Base-by-base conservation (phyloP, 2,329 filamentous ascomycete species). In the Colletotrichum echinochloae region DNA sequence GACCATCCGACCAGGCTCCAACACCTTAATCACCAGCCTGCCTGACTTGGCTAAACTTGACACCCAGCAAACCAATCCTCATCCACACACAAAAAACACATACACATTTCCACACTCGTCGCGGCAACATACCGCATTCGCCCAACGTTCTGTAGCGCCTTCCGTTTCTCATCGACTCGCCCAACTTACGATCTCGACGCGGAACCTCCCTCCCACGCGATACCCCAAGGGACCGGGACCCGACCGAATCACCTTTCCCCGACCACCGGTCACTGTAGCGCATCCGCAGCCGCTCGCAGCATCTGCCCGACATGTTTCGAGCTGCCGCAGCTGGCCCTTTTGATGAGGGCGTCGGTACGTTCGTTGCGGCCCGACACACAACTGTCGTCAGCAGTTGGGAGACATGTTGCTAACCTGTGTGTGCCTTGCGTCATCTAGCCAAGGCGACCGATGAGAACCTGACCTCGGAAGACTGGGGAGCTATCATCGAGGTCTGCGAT, bases 401-500 rank as follows among this genome's bases (percentile, higher is more conserved):
- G 11, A 39, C 16, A n/a, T 1, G 1, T 51, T 30, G 67, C 67
- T 65, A 44, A 59, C 55, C 23, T 56, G 18, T 9, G 3, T 14
- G 5, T 9, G 7, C 14, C 59, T 30, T 67, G 30, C 39, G 28
- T 49, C 51, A 65, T 72, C 65, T 73, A 90, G 88, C 84, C 81
- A 90, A 89, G 84, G 95, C 96, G 78, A 99, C 96, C 66, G 96
- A 99, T 83, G 96, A 99, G 87, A 99, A 98, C 82, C 89, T 98
- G 76, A 98, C 95, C 28, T 92, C 91, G 37, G 89, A 97, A 79
- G 89, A 91, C 79, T 91, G 89, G 89, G 87, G 85, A 57, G 87
- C 87, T 77, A 90, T 90, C 76, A 87, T 90, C 79, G 87, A 89
- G 78, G 86, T 90, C 61, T 90, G 88, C 82, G 88, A 90, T 79